These are phyloP conservation scores for Neurospora africana DNA, from an alignment of 495 filamentous ascomycete species.

Conservation along the genomic window DNA sequence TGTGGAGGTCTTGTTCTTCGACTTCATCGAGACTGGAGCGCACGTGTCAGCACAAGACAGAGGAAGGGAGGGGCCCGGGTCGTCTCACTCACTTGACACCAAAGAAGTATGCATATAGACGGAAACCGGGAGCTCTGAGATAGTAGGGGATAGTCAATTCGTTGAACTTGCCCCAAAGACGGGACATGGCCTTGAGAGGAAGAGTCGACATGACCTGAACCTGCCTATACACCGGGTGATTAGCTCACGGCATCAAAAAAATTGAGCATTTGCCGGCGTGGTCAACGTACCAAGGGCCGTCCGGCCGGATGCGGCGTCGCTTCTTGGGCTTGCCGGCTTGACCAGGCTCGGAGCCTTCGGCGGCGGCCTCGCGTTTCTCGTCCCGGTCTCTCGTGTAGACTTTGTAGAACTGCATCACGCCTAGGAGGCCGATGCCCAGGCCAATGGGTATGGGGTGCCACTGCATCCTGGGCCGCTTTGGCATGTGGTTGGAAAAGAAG, in stretches of 20 bases:
- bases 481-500: conserved; percentile 22
- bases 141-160: conserved; percentile 85
- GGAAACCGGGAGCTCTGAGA: conserved; percentile 88
- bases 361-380: conserved; percentile 43
- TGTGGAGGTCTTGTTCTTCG: conserved; percentile 73
- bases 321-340: conserved; percentile 42
- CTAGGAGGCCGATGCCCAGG: conserved; percentile 79
- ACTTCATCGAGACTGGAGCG: conserved; percentile 62
- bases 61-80: neutral
- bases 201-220: conserved; percentile 94
- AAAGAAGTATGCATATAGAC: conserved; percentile 83
- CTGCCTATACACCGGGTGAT: conserved; percentile 45
- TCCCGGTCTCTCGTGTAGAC: conserved; percentile 37
- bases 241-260: conserved; percentile 3
- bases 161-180: conserved; percentile 92
- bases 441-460: conserved; percentile 96
- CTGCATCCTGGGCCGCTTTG: conserved; percentile 45
- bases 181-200: conserved; percentile 85
- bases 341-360: conserved; percentile 30
- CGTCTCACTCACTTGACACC: conserved; percentile 60
- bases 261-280: neutral
- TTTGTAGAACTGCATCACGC: conserved; percentile 75
- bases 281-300: conserved; percentile 67
- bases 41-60: neutral
- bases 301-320: conserved; percentile 62